Base-by-base conservation (phyloP, 2,329 filamentous ascomycete species). In the Parafenestella ontariensis region DNA sequence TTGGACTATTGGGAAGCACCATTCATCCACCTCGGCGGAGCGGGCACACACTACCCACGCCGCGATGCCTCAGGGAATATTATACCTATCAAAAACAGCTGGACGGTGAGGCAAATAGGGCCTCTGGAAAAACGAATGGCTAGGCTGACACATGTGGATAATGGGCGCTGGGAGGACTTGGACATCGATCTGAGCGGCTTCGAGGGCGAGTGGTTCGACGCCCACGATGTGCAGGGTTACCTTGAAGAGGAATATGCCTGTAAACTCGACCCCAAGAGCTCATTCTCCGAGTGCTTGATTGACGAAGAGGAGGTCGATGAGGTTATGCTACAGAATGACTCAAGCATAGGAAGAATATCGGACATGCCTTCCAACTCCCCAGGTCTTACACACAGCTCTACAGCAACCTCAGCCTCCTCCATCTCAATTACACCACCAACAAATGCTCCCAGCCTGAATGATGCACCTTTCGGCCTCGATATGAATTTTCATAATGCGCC, bases 171-270 rank as follows among this genome's bases (percentile, higher is more conserved):
- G 23, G 68, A 69, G 53, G 65, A 61, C 40, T 48, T 64, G 6
- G 42, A 49, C 17, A 79, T 89, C 61, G 81, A 80, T 34, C 72
- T 87, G 7, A 81, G 83, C 1, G 89, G 86, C 0, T 89, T 88
- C 56, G 84, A 89, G 54, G 90, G 90, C 4, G 85, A 90, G 46
- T 95, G 91, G 80, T 90, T 89, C 62, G 90, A 95, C 67, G 78
- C 87, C 0, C 83, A 90, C 54, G 91, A 95, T 70, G 87, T 92
- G 0, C 89, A 95, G 72, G 81, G 84, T 11, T 95, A 92, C 68
- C 77, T 96, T 2, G 82, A 82, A 36, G 62, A 72, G 5, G 81
- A 84, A 45, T 83, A 84, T 26, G 87, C 87, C 5, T 83, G 92
- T 26, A 71, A 79, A 41, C 86, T 92, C 46, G 83, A 88, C 9